Base-by-base conservation (phyloP, 2,329 filamentous ascomycete species). In the Botrytis cinerea region DNA sequence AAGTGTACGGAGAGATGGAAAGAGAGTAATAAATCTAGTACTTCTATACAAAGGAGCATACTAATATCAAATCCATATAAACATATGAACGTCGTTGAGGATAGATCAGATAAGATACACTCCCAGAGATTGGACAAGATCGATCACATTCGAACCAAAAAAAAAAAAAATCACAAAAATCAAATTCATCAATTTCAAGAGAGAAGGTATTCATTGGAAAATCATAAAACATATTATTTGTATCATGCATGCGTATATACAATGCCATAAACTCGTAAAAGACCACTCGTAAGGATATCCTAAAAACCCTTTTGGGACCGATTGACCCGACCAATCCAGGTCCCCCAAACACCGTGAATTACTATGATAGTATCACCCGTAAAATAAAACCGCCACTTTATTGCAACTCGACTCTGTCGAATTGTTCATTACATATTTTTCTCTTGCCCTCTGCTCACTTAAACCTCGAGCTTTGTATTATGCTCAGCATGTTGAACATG, bases 341-440 rank as follows among this genome's bases (percentile, higher is more conserved):
- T 20, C 20, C 32, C 45, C 63, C 45, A 62, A 67, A 67, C 63
- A 68, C 64, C 64, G 35, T 68, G 64, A 57, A 57, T 57, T 68
- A 57, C 64, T 5, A 40, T 67, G 35, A 1, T n/a, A 28, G 12
- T 20, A 51, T 67, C 63, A 67, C 45, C 45, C 45, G 7, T 18
- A 14, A 28, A 54, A 54, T 12, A 18, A 40, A 68, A 20, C 64
- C 32, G 25, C 64, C 64, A 43, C 64, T 54, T 40, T 68, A 57
- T 54, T 48, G 18, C 46, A 8, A 35, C n/a, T 54, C 46, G 48
- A 38, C 16, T 12, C 10, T 43, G 20, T 68, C 63, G 25, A 40
- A 28, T 16, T 40, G 46, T 54, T 22, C 14, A 68, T 68, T 54
- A 57, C n/a, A 68, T 54, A 28, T 35, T 1, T 28, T n/a, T 2